Conservation (phyloP, 352 stramenopile species). For the Phytopythium boreale region DNA sequence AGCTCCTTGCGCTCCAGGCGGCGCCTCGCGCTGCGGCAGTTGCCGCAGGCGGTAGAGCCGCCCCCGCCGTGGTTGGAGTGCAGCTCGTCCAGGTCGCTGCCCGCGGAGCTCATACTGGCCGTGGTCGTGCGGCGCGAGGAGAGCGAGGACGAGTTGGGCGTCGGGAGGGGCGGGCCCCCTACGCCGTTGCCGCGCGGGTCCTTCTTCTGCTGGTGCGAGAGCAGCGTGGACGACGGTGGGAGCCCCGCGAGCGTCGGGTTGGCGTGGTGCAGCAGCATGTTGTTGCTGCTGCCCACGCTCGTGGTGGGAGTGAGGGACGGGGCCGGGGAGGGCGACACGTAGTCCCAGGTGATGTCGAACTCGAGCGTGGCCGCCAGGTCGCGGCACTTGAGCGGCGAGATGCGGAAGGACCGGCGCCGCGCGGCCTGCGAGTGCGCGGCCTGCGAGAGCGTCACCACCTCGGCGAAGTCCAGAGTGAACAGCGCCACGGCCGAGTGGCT, state of each 20-base stretch:
- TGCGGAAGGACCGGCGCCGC: slow-evolving; percentile 48
- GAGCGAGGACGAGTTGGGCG: slow-evolving; percentile 20
- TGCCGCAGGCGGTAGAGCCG: slow-evolving; percentile 22
- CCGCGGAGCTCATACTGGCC: slow-evolving; percentile 58
- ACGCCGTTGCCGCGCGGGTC: slow-evolving; percentile 11
- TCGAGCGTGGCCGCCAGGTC: slow-evolving; percentile 70
- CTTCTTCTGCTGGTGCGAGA: slow-evolving; percentile 18
- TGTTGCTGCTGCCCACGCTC: not conserved
- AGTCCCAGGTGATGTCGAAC: slow-evolving; percentile 75
- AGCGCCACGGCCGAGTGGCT: slow-evolving; percentile 78
- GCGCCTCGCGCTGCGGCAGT: slow-evolving; percentile 52
- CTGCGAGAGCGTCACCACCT: slow-evolving; percentile 54
- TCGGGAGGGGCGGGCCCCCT: slow-evolving; percentile 9
- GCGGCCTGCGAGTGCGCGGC: slow-evolving; percentile 13
- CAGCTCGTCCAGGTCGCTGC: slow-evolving; percentile 50
- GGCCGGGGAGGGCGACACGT: slow-evolving; percentile 21
- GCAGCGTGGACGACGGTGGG: slow-evolving; percentile 39
- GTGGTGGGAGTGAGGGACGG: slow-evolving; percentile 7
- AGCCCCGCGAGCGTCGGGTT: slow-evolving; percentile 20
- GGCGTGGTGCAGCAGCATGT: slow-evolving; percentile 22
- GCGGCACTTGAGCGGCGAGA: slow-evolving; percentile 72
- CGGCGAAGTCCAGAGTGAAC: slow-evolving; percentile 71
- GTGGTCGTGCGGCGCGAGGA: slow-evolving; percentile 51
- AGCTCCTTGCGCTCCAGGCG: slow-evolving; percentile 71
- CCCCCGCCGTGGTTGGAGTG: slow-evolving; percentile 14